Percentiles rank a stretch among this genome's conserved stretches.
phyloP scores from a whole-genome alignment of 345 rosid genomes.

The Gossypium ekmanianum region DNA sequence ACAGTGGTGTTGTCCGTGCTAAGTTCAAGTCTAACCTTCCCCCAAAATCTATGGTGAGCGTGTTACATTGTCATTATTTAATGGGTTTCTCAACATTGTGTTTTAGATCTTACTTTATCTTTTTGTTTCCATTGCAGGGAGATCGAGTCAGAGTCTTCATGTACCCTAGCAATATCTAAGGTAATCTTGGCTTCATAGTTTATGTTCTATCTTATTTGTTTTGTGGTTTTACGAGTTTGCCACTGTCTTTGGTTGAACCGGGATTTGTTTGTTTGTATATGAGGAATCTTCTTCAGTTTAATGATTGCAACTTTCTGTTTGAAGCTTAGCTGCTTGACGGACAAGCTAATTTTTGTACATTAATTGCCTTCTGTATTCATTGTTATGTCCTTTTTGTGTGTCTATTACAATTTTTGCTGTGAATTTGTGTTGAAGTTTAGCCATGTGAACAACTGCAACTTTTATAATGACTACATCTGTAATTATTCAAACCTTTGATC shows the following conservation, averaged over 20 bases:
- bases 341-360: background rate
- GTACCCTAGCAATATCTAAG: conserved; percentile 93
- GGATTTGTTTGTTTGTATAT: background rate
- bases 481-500: background rate
- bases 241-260: background rate
- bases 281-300: background rate
- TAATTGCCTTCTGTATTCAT: background rate
- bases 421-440: too few species aligned
- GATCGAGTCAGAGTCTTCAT: conserved; percentile 84
- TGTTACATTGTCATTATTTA: background rate
- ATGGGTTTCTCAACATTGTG: background rate
- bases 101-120: background rate
- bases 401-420: background rate
- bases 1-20: conserved; percentile 87
- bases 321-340: background rate
- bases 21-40: conserved; percentile 88
- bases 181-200: conserved; percentile 24
- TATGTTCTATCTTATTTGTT: background rate
- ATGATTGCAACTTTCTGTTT: background rate
- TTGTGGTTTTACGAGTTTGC: background rate
- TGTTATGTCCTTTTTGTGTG: background rate
- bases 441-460: too few species aligned
- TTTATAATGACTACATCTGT: background rate
- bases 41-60: conserved; percentile 76
- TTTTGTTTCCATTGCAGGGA: conserved; percentile 41